Evolutionary conservation across 441 rosid species (phyloP).

Genomic region (Sinapis alba): DNA sequence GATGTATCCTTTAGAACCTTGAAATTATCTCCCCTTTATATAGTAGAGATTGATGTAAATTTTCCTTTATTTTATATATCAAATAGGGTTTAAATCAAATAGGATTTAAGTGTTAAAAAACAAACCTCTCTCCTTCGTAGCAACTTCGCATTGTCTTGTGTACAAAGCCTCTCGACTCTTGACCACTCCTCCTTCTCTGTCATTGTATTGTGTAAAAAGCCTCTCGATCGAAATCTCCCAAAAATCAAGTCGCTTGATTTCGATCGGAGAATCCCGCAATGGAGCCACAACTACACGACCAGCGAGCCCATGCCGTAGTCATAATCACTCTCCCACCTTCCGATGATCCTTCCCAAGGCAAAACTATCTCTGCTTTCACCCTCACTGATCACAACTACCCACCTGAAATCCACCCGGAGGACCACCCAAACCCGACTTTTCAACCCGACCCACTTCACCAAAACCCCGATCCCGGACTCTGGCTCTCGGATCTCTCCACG

Average conservation of each 20-base stretch:
- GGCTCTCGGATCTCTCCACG: constrained; percentile 38
- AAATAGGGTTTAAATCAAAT: too few relatives aligned
- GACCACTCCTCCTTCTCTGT: constrained; percentile 18
- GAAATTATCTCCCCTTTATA: too few relatives aligned
- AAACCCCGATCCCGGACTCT: constrained; percentile 42
- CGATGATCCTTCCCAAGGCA: constrained; percentile 76
- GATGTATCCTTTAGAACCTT: too few relatives aligned
- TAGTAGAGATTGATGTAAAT: too few relatives aligned
- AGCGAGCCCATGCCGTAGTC: constrained; percentile 55
- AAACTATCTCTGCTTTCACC: constrained; percentile 86
- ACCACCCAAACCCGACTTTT: constrained; percentile 18
- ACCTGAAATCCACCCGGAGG: constrained; percentile 33
- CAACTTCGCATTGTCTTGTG: constrained; percentile 10
- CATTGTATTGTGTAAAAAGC: too few relatives aligned
- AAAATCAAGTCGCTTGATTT: neutral
- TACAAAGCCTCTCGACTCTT: constrained; percentile 19
- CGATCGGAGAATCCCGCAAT: constrained; percentile 41
- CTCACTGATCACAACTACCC: constrained; percentile 48
- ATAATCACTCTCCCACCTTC: constrained; percentile 90
- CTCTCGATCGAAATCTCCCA: constrained; percentile 17
- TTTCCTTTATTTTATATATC: too few relatives aligned
- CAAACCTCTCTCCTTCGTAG: constrained; percentile 8
- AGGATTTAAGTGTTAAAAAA: neutral
- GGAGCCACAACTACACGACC: constrained; percentile 50
- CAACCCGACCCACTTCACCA: constrained; percentile 44